Percentiles rank a stretch among this genome's conserved stretches.
Evolutionary conservation across 1,284 basidiomycete genomes (phyloP).

Genomic region (Cryptococcus depauperatus): DNA sequence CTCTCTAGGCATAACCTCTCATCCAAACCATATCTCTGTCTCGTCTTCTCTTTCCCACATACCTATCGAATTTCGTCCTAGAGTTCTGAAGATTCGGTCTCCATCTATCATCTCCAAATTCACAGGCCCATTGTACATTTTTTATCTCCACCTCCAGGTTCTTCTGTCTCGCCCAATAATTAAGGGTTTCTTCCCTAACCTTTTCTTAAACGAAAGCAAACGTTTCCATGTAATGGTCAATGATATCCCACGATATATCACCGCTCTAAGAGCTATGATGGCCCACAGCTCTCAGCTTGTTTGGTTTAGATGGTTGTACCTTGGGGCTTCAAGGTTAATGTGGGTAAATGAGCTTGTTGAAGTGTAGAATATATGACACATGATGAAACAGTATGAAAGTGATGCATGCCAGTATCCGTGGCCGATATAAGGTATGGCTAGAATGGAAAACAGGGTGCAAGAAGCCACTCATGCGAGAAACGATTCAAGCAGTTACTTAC

Average conservation of each 20-base stretch:
- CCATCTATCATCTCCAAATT: conserved; percentile 53
- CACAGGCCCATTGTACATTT: conserved; percentile 32
- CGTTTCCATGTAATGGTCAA: conserved; percentile 1
- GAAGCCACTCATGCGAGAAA: too few relatives aligned
- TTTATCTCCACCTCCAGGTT: conserved; percentile 25
- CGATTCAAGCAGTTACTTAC: too few relatives aligned
- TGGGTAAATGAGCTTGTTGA: conserved; percentile 75
- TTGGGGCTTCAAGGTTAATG: conserved; percentile 78
- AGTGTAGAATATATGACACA: conserved; percentile 2
- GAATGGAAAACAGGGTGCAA: neutral
- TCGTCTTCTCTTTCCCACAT: conserved; percentile 49
- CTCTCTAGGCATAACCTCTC: conserved; percentile 64
- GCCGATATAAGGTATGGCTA: too few relatives aligned
- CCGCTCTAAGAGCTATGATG: conserved; percentile 61
- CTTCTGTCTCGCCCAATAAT: neutral
- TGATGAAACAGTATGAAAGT: too few relatives aligned
- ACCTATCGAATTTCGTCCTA: conserved; percentile 18
- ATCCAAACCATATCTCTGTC: conserved; percentile 82
- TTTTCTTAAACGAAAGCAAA: neutral
- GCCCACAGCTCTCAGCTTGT: conserved; percentile 68
- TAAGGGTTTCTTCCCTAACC: neutral
- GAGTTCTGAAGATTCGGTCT: conserved; percentile 57
- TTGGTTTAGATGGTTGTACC: conserved; percentile 85
- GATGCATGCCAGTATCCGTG: too few relatives aligned
- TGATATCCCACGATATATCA: neutral